Percentiles rank a stretch among this genome's conserved stretches.
Evolutionary conservation across 495 filamentous ascomycete genomes (phyloP).

Genomic region (Hapsidospora chrysogenum): DNA sequence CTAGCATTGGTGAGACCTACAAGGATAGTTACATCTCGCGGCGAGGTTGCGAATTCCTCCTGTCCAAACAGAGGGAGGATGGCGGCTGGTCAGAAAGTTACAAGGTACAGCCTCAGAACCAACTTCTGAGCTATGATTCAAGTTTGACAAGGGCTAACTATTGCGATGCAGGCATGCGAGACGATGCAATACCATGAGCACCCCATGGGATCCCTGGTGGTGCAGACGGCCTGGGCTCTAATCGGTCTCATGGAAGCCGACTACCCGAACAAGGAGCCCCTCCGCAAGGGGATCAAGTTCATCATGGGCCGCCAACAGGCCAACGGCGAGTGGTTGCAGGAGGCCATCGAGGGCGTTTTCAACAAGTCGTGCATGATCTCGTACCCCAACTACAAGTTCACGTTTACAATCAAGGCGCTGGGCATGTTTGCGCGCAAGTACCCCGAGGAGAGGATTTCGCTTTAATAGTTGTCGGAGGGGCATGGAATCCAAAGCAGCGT

Average conservation of each 20-base stretch:
- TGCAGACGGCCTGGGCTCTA: slow-evolving; percentile 83
- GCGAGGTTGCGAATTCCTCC: slow-evolving; percentile 68
- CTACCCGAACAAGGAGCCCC: slow-evolving; percentile 58
- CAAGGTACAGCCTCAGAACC: slow-evolving; percentile 25
- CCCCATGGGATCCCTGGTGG: slow-evolving; percentile 54
- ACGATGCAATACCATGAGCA: slow-evolving; percentile 33
- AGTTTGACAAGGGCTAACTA: no score
- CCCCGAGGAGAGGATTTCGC: slow-evolving; percentile 41
- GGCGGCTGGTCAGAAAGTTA: slow-evolving; percentile 98
- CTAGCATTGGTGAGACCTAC: slow-evolving; percentile 67
- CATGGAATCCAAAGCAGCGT: no score
- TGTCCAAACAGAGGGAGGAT: slow-evolving; percentile 68
- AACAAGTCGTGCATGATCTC: slow-evolving; percentile 99
- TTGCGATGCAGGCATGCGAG: slow-evolving; percentile 38
- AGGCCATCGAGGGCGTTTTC: slow-evolving; percentile 94
- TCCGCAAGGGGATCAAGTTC: slow-evolving; percentile 61
- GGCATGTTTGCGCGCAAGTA: slow-evolving; percentile 72
- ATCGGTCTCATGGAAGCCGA: slow-evolving; percentile 72
- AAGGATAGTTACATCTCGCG: slow-evolving; percentile 50
- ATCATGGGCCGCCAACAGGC: slow-evolving; percentile 70
- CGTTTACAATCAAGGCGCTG: slow-evolving; percentile 83
- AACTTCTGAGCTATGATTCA: slow-evolving; percentile 6
- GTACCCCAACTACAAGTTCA: slow-evolving; percentile 98
- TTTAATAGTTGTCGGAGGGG: no score
- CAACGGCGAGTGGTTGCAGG: slow-evolving; percentile 91